Evolutionary conservation across 148 eudicot genomes (phyloP).

Genomic region (Mesembryanthemum crystallinum): DNA sequence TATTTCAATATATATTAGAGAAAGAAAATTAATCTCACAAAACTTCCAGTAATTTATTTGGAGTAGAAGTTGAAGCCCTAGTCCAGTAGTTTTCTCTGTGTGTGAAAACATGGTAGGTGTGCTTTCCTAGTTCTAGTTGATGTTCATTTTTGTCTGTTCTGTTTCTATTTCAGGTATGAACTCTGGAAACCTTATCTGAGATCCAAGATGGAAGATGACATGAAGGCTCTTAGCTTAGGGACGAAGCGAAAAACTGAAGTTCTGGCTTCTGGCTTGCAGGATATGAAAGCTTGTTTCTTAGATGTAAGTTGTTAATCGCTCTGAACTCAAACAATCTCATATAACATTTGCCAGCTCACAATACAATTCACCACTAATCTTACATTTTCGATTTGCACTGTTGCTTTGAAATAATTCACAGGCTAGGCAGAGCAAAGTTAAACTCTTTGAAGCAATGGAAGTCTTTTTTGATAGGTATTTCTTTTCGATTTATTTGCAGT

Average conservation of each 20-base stretch:
- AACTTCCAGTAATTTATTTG: background rate
- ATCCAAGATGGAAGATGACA: slow-evolving; percentile 88
- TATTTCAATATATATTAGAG: no score
- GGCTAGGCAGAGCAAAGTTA: slow-evolving; percentile 77
- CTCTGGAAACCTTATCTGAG: slow-evolving; percentile 97
- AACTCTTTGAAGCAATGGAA: slow-evolving; percentile 87
- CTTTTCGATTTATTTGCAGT: slow-evolving; percentile 6
- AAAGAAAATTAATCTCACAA: background rate
- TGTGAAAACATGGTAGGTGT: background rate
- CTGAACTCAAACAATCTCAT: background rate
- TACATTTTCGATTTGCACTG: background rate
- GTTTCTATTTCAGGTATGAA: slow-evolving; percentile 55
- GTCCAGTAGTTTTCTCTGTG: background rate
- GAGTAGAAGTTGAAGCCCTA: background rate
- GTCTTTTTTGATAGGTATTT: slow-evolving; percentile 79
- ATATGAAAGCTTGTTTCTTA: slow-evolving; percentile 81
- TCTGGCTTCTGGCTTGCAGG: slow-evolving; percentile 70
- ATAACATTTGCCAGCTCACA: no score
- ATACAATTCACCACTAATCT: background rate
- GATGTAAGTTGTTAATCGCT: slow-evolving; percentile 56
- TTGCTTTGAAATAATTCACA: slow-evolving; percentile 25
- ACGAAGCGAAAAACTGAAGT: slow-evolving; percentile 69
- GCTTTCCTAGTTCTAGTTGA: background rate
- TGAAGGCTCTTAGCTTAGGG: slow-evolving; percentile 86
- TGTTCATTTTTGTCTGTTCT: background rate